These are phyloP conservation scores for Ceratobasidium sp. DNA, from an alignment of 1,284 basidiomycete species.

Conservation along the genomic window DNA sequence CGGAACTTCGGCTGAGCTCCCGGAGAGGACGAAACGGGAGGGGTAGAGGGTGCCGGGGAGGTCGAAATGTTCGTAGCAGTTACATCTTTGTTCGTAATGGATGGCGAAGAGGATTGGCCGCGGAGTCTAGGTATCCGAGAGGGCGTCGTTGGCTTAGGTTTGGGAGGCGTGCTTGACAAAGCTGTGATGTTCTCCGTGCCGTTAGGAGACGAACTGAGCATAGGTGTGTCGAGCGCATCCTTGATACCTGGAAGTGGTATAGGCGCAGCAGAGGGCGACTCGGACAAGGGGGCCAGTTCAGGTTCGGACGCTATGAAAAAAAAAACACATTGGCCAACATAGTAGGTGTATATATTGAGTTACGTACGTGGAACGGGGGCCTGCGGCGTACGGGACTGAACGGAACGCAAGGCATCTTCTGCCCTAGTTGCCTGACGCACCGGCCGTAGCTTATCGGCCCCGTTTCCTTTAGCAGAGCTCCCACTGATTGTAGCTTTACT, in stretches of 20 bases:
- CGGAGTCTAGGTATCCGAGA: not conserved
- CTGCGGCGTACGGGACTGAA: slow-evolving; percentile 13
- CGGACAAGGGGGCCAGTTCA: slow-evolving; percentile 34
- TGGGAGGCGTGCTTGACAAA: not conserved
- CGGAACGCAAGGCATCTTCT: slow-evolving; percentile 29
- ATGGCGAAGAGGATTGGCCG: not conserved
- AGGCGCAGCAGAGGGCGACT: slow-evolving; percentile 27
- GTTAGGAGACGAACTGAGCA: not conserved
- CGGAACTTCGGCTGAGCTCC: slow-evolving; percentile 35
- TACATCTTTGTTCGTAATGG: slow-evolving; percentile 8
- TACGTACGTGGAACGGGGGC: slow-evolving; percentile 13
- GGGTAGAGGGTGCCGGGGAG: slow-evolving; percentile 3
- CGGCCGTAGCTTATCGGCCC: slow-evolving; percentile 14
- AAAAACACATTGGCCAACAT: not conserved
- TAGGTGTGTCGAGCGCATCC: not conserved
- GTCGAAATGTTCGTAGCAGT: too few species aligned
- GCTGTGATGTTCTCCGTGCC: not conserved
- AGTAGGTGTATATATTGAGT: not conserved
- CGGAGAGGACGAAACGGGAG: slow-evolving; percentile 5
- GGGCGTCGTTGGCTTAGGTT: slow-evolving; percentile 19
- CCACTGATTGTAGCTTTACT: not conserved
- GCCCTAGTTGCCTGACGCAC: slow-evolving; percentile 41
- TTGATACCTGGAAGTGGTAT: slow-evolving; percentile 7
- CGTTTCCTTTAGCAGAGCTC: not conserved
- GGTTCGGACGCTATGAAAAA: slow-evolving; percentile 23